A percentile compares a stretch with the other conserved stretches of the same genome.
phyloP scores from a whole-genome alignment of 2,329 filamentous ascomycete species.

The Neobulgaria alba region DNA sequence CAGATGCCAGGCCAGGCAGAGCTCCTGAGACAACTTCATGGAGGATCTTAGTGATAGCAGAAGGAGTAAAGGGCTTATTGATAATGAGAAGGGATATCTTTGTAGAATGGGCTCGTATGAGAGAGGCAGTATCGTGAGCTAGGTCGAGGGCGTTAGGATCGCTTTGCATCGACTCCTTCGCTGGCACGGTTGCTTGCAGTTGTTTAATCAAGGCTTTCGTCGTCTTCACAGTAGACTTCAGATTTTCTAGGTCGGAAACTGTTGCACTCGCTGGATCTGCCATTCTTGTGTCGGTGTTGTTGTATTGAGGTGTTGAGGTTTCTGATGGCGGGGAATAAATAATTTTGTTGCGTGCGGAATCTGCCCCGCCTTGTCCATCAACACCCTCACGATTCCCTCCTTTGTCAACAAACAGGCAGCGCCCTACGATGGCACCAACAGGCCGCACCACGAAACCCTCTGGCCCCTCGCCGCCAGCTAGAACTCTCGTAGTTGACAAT shows the following conservation, averaged over 20 bases:
- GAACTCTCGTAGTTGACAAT: slow-evolving; percentile 86
- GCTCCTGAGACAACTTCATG: slow-evolving; percentile 62
- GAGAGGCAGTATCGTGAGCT: slow-evolving; percentile 60
- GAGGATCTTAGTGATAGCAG: slow-evolving; percentile 63
- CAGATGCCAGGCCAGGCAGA: slow-evolving; percentile 66
- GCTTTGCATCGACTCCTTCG: slow-evolving; percentile 5
- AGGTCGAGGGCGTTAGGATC: slow-evolving; percentile 53
- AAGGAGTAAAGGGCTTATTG: slow-evolving; percentile 77
- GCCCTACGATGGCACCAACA: slow-evolving; percentile 13
- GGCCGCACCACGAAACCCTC: slow-evolving; percentile 42
- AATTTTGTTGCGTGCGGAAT: neutral
- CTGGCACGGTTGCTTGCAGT: slow-evolving; percentile 15
- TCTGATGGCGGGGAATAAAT: neutral
- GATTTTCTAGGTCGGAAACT: slow-evolving; percentile 14
- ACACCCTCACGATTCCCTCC: neutral
- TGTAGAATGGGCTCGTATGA: slow-evolving; percentile 75
- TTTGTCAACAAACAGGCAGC: neutral
- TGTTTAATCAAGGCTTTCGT: slow-evolving; percentile 18
- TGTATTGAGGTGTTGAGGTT: neutral
- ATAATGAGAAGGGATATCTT: slow-evolving; percentile 82
- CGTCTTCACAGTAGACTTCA: slow-evolving; percentile 21
- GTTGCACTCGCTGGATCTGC: slow-evolving; percentile 7
- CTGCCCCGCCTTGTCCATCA: neutral
- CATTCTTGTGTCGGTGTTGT: slow-evolving; percentile 8
- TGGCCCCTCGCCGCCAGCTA: slow-evolving; percentile 44